Percentiles rank a stretch among this genome's conserved stretches.
These are phyloP conservation scores for Yamadazyma philogaea DNA, from an alignment of 805 yeast genomes.

Conservation along the genomic window DNA sequence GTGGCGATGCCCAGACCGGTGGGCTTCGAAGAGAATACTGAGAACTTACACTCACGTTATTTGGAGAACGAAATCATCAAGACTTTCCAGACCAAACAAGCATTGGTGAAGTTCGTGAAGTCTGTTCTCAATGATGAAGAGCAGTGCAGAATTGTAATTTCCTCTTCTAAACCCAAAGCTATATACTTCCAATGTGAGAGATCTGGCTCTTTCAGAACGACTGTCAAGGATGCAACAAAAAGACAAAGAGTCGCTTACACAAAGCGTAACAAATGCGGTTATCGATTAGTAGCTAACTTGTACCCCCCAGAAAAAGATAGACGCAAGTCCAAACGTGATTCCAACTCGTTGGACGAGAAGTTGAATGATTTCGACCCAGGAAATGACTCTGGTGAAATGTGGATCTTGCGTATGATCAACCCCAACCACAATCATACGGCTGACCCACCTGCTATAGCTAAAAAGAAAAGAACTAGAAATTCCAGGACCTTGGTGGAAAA, in stretches of 20 bases:
- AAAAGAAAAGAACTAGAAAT: slow-evolving; percentile 39
- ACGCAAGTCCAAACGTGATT: slow-evolving; percentile 25
- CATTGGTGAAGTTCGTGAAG: slow-evolving; percentile 34
- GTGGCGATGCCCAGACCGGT: slow-evolving; percentile 9
- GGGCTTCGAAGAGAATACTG: slow-evolving; percentile 15
- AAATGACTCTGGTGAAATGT: slow-evolving; percentile 30
- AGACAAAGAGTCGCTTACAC: slow-evolving; percentile 48
- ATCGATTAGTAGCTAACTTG: slow-evolving; percentile 42
- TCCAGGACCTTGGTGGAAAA: slow-evolving; percentile 43
- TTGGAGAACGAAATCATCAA: slow-evolving; percentile 31
- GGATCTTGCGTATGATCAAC: slow-evolving; percentile 47
- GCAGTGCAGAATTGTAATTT: slow-evolving; percentile 44
- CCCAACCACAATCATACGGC: slow-evolving; percentile 46
- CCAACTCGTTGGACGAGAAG: slow-evolving; percentile 26
- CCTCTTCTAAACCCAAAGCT: slow-evolving; percentile 47
- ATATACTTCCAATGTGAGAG: slow-evolving; percentile 46
- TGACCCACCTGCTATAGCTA: slow-evolving; percentile 33
- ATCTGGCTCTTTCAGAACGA: slow-evolving; percentile 44
- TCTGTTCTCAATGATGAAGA: slow-evolving; percentile 34
- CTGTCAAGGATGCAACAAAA: slow-evolving; percentile 44
- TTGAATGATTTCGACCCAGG: slow-evolving; percentile 16
- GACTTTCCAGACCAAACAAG: slow-evolving; percentile 26
- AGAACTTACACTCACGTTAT: slow-evolving; percentile 22
- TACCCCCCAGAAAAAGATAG: slow-evolving; percentile 45
- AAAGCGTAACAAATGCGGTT: slow-evolving; percentile 46